Percentiles rank a stretch among this genome's conserved stretches.
Conservation (phyloP, 257 asterid genomes). For the Cruciata laevipes region DNA sequence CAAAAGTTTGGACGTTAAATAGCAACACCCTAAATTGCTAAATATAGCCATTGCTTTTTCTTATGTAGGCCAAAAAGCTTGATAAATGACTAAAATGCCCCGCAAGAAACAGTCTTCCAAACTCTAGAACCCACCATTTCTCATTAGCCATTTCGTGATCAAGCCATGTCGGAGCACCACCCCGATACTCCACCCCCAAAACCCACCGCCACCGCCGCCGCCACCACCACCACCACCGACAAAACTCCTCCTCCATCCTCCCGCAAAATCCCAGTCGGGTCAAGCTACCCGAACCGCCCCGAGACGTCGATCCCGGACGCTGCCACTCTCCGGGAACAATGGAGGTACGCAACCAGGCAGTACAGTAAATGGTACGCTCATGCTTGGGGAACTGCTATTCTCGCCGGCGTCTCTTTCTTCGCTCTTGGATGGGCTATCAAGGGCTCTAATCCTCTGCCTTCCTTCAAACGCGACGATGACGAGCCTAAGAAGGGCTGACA, state of each 20-base stretch:
- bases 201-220: slow-evolving; percentile 17
- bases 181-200: slow-evolving; percentile 30
- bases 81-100: no score
- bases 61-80: no score
- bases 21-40: no score
- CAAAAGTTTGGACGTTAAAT: no score
- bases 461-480: slow-evolving; percentile 28
- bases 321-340: slow-evolving; percentile 77
- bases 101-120: no score
- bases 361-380: slow-evolving; percentile 89
- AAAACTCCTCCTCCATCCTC: slow-evolving; percentile 14
- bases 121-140: slow-evolving; percentile 3
- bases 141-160: background rate
- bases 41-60: no score
- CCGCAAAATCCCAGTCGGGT: slow-evolving; percentile 24
- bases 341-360: slow-evolving; percentile 72
- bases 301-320: slow-evolving; percentile 69
- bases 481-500: slow-evolving; percentile 10
- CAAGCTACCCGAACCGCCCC: slow-evolving; percentile 49
- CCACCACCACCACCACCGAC: slow-evolving; percentile 18
- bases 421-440: slow-evolving; percentile 89
- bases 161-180: slow-evolving; percentile 35
- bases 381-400: slow-evolving; percentile 96
- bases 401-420: slow-evolving; percentile 78
- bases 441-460: slow-evolving; percentile 77